phyloP scores from a whole-genome alignment of 345 rosid species.

The Salix suchowensis region DNA sequence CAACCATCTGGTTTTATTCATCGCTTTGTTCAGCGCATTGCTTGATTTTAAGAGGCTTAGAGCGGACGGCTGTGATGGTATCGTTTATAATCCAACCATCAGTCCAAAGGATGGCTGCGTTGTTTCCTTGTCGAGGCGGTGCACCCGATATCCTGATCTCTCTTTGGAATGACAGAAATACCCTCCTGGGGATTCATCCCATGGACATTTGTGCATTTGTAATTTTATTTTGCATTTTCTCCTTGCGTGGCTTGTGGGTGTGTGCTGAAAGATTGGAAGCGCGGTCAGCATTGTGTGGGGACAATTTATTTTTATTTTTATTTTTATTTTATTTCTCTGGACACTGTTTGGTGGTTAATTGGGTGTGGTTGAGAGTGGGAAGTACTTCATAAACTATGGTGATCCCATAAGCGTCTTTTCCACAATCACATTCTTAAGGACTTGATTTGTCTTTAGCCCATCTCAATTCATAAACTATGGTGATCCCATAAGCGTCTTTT shows the following conservation, averaged over 20 bases:
- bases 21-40: slow-evolving; percentile 57
- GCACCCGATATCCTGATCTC: slow-evolving; percentile 34
- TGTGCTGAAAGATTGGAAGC: neutral
- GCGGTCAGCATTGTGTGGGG: neutral
- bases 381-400: no score
- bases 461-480: no score
- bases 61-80: slow-evolving; percentile 69
- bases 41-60: slow-evolving; percentile 51
- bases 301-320: no score
- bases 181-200: neutral
- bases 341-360: slow-evolving; percentile 12
- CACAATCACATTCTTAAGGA: no score
- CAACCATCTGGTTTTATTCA: slow-evolving; percentile 71
- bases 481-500: no score
- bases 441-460: no score
- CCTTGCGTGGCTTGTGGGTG: neutral
- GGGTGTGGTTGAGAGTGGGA: neutral
- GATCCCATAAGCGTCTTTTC: no score
- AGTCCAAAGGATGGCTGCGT: slow-evolving; percentile 75
- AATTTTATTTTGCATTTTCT: neutral
- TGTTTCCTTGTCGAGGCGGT: slow-evolving; percentile 49
- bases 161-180: slow-evolving; percentile 20
- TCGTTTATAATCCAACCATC: slow-evolving; percentile 69
- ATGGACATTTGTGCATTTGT: neutral
- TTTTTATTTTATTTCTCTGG: no score